Evolutionary conservation across 2,329 filamentous ascomycete species (phyloP).

Genomic region (Calonectria henricotiae): DNA sequence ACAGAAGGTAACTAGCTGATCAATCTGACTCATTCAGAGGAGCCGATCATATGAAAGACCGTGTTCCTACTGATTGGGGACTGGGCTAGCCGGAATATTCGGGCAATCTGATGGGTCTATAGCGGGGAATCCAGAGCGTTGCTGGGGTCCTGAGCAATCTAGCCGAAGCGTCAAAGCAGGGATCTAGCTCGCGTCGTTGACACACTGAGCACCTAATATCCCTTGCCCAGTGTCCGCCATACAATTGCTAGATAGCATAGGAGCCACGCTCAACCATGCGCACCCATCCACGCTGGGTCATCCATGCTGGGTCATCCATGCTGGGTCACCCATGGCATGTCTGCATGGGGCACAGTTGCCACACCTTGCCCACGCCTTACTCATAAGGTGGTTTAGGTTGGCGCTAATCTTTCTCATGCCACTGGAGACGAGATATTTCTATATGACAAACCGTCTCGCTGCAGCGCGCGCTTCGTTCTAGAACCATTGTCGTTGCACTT

Average conservation of each 20-base stretch:
- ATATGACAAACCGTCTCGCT: slow-evolving; percentile 3
- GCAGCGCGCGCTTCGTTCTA: not conserved
- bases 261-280: not conserved
- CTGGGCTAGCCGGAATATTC: slow-evolving; percentile 1
- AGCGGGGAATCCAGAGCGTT: not conserved
- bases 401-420: slow-evolving; percentile 5
- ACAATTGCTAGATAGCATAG: not conserved
- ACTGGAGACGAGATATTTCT: not conserved
- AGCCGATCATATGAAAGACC: not conserved
- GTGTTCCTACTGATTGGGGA: not conserved
- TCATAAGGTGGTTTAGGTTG: slow-evolving; percentile 9
- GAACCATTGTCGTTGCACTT: slow-evolving; percentile 1
- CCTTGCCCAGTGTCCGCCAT: not conserved
- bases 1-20: not conserved
- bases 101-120: not conserved
- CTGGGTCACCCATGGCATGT: not conserved
- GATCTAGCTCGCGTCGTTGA: not conserved
- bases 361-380: not conserved
- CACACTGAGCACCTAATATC: not conserved
- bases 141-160: not conserved
- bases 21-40: not conserved
- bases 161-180: not conserved
- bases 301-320: slow-evolving; percentile 2
- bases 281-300: not conserved
- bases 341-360: not conserved